These are phyloP conservation scores for Aspergillus udagawae DNA, from an alignment of 2,329 filamentous ascomycete genomes.

Conservation along the genomic window DNA sequence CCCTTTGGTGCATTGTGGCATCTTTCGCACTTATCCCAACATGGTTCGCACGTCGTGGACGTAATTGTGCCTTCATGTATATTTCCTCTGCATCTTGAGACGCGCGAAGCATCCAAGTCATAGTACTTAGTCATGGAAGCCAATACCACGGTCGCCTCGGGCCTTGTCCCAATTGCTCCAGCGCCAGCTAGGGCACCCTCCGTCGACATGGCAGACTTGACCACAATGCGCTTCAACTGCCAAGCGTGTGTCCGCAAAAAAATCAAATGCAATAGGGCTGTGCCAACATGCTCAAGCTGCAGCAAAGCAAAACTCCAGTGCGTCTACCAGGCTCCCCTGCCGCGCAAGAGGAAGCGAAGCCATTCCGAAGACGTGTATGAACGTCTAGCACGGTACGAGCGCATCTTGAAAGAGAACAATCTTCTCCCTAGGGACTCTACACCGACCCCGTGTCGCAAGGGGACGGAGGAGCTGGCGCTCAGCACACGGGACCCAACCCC, in stretches of 20 bases:
- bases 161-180: slow-evolving; percentile 3
- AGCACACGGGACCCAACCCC: not conserved
- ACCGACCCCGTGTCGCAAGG: not conserved
- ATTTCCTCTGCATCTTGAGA: not conserved
- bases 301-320: slow-evolving; percentile 34
- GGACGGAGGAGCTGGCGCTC: not conserved
- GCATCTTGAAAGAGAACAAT: slow-evolving; percentile 32
- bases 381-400: slow-evolving; percentile 39
- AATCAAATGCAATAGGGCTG: slow-evolving; percentile 37
- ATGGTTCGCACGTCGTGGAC: not conserved
- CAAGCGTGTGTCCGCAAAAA: slow-evolving; percentile 33
- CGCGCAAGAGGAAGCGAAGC: slow-evolving; percentile 38
- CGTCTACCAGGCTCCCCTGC: slow-evolving; percentile 38
- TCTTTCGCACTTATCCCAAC: not conserved
- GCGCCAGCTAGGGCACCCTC: not conserved
- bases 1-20: not conserved
- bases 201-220: not conserved
- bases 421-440: slow-evolving; percentile 7
- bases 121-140: not conserved
- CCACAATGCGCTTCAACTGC: slow-evolving; percentile 12
- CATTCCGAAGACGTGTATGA: slow-evolving; percentile 29
- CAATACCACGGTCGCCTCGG: not conserved
- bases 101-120: not conserved
- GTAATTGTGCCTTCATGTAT: not conserved
- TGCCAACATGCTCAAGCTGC: slow-evolving; percentile 34